A percentile compares a stretch with the other conserved stretches of the same genome.
Evolutionary conservation across 495 filamentous ascomycete species (phyloP).

Genomic region (Aspergillus funiculosus): DNA sequence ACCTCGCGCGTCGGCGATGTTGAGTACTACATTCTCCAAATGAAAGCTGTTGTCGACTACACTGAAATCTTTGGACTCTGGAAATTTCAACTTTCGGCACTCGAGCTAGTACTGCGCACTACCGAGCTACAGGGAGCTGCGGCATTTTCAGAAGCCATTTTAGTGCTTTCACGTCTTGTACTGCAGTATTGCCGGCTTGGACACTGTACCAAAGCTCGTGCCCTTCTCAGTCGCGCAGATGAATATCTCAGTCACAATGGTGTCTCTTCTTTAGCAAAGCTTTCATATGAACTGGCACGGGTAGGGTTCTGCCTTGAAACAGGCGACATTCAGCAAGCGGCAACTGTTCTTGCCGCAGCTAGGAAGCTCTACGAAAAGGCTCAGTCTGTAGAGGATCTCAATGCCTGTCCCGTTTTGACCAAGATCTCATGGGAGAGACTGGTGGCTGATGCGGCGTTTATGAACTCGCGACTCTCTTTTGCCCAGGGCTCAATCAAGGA

Average conservation of each 20-base stretch:
- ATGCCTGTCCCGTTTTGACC: slow-evolving; percentile 22
- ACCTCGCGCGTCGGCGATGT: slow-evolving; percentile 56
- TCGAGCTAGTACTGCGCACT: slow-evolving; percentile 47
- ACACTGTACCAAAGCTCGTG: slow-evolving; percentile 65
- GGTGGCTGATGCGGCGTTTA: slow-evolving; percentile 47
- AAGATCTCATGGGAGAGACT: slow-evolving; percentile 43
- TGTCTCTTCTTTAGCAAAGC: slow-evolving; percentile 37
- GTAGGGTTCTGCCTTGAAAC: slow-evolving; percentile 69
- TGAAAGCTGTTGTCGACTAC: slow-evolving; percentile 69
- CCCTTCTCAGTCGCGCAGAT: slow-evolving; percentile 55
- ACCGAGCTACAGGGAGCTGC: slow-evolving; percentile 46
- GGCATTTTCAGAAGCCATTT: slow-evolving; percentile 51
- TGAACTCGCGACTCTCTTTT: slow-evolving; percentile 60
- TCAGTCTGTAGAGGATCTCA: slow-evolving; percentile 28
- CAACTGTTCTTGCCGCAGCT: slow-evolving; percentile 26
- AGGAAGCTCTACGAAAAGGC: slow-evolving; percentile 33
- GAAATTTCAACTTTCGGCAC: slow-evolving; percentile 43
- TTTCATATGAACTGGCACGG: slow-evolving; percentile 62
- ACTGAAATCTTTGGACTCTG: slow-evolving; percentile 67
- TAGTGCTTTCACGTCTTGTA: slow-evolving; percentile 55
- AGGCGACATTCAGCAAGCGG: slow-evolving; percentile 55
- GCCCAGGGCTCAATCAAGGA: slow-evolving; percentile 57
- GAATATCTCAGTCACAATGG: slow-evolving; percentile 37
- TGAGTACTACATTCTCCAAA: slow-evolving; percentile 52
- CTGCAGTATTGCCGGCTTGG: slow-evolving; percentile 72